Percentiles rank a stretch among this genome's conserved stretches.
These are phyloP conservation scores for Auricularia auricula-judae DNA, from an alignment of 768 basidiomycete species.

Conservation along the genomic window DNA sequence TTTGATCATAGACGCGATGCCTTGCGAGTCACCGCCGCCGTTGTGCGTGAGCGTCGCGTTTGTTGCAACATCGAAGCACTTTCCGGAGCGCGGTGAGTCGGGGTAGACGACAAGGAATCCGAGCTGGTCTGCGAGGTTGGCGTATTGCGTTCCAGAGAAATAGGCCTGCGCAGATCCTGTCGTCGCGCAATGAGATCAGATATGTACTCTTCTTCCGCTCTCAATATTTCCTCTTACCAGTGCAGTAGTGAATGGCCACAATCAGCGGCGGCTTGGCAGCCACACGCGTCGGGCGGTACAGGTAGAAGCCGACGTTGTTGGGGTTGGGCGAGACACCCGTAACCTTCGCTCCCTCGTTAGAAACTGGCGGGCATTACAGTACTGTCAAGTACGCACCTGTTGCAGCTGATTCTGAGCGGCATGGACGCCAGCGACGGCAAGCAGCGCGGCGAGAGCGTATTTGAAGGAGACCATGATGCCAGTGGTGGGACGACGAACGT, in stretches of 20 bases:
- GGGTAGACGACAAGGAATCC: conserved; percentile 44
- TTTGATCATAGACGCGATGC: conserved; percentile 34
- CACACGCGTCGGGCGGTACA: conserved; percentile 31
- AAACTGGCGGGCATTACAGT: no score
- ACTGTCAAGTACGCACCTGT: not conserved
- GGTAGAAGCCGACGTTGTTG: conserved; percentile 37
- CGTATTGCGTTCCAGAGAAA: conserved; percentile 38
- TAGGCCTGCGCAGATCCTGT: conserved; percentile 39
- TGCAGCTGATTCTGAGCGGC: not conserved
- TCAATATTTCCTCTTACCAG: not conserved
- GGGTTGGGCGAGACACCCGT: conserved; percentile 28
- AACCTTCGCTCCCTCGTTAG: not conserved
- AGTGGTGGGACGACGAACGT: not conserved
- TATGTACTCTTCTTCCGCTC: no score
- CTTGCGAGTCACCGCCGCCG: conserved; percentile 43
- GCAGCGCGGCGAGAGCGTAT: not conserved
- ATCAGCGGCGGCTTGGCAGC: conserved; percentile 32
- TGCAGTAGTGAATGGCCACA: conserved; percentile 37
- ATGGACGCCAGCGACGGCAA: not conserved
- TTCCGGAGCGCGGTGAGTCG: conserved; percentile 22
- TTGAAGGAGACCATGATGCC: not conserved
- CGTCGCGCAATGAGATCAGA: not conserved
- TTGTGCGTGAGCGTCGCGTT: conserved; percentile 42
- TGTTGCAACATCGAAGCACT: conserved; percentile 45
- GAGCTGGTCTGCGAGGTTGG: conserved; percentile 35